These are phyloP conservation scores for Yarrowia galli DNA, from an alignment of 1,139 yeast species.

Conservation along the genomic window DNA sequence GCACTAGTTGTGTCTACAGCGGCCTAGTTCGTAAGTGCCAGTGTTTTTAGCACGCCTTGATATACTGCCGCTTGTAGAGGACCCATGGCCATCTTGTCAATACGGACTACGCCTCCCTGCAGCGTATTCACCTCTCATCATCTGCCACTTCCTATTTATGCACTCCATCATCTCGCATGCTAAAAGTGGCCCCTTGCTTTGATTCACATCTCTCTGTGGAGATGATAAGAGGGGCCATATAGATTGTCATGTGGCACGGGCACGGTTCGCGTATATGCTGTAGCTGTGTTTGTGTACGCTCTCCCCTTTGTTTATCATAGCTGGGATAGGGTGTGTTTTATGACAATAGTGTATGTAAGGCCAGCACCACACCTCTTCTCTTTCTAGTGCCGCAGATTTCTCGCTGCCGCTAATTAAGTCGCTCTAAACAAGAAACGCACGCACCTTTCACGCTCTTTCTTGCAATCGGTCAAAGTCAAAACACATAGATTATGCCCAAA, in stretches of 20 bases:
- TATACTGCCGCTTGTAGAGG: too few relatives aligned
- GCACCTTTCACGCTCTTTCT: not conserved
- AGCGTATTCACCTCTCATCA: too few relatives aligned
- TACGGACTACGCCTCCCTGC: too few relatives aligned
- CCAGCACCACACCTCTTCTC: too few relatives aligned
- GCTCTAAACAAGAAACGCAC: not conserved
- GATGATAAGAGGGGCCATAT: not conserved
- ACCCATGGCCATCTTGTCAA: too few relatives aligned
- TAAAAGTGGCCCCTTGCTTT: constrained; percentile 12
- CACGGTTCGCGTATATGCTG: not conserved
- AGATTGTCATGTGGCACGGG: not conserved
- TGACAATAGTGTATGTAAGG: too few relatives aligned
- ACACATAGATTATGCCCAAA: constrained; percentile 29
- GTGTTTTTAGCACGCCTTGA: too few relatives aligned
- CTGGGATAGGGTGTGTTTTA: too few relatives aligned
- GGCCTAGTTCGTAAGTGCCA: too few relatives aligned
- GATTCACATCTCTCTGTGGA: not conserved
- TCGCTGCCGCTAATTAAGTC: not conserved
- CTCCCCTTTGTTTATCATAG: not conserved
- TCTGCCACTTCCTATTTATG: not conserved
- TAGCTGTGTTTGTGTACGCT: not conserved
- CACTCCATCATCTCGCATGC: not conserved
- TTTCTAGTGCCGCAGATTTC: not conserved
- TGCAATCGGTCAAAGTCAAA: constrained; percentile 8
- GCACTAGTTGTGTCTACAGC: too few relatives aligned